These are phyloP conservation scores for Lactarius hatsudake DNA, from an alignment of 768 basidiomycete species.

Conservation along the genomic window DNA sequence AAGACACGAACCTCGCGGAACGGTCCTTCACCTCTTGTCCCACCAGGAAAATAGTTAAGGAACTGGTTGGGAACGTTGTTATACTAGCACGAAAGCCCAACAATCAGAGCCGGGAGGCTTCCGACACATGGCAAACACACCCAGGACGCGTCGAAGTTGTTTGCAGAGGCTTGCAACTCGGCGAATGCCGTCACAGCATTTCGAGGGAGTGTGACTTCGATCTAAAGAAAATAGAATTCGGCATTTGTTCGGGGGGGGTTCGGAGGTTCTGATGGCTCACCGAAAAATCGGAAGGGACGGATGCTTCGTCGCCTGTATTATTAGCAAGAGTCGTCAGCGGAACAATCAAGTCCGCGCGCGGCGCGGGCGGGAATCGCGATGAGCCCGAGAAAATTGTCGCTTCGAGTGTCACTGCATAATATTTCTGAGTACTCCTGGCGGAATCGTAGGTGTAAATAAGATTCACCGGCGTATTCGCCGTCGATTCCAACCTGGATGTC, in stretches of 20 bases:
- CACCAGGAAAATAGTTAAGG: slow-evolving; percentile 50
- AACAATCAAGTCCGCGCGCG: slow-evolving; percentile 43
- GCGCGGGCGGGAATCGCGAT: slow-evolving; percentile 54
- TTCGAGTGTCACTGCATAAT: slow-evolving; percentile 52
- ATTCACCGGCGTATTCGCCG: too few species aligned
- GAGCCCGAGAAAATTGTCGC: slow-evolving; percentile 68
- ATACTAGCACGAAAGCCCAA: slow-evolving; percentile 44
- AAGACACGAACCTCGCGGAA: slow-evolving; percentile 62
- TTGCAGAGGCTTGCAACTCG: slow-evolving; percentile 69
- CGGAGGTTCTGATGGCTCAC: slow-evolving; percentile 37
- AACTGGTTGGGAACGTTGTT: slow-evolving; percentile 64
- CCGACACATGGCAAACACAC: slow-evolving; percentile 36
- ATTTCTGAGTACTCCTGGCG: background rate
- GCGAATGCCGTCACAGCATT: slow-evolving; percentile 67
- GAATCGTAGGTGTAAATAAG: background rate
- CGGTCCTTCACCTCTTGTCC: slow-evolving; percentile 50
- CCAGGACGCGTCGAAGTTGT: slow-evolving; percentile 73
- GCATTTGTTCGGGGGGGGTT: background rate
- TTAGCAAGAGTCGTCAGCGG: slow-evolving; percentile 65
- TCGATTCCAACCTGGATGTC: too few species aligned
- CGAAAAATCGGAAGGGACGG: slow-evolving; percentile 71
- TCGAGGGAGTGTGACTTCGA: slow-evolving; percentile 65
- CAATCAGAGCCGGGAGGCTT: background rate
- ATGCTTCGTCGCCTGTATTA: slow-evolving; percentile 60
- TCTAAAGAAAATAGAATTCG: slow-evolving; percentile 35